Evolutionary conservation across 495 filamentous ascomycete genomes (phyloP).

Genomic region (Penicillium manginii): DNA sequence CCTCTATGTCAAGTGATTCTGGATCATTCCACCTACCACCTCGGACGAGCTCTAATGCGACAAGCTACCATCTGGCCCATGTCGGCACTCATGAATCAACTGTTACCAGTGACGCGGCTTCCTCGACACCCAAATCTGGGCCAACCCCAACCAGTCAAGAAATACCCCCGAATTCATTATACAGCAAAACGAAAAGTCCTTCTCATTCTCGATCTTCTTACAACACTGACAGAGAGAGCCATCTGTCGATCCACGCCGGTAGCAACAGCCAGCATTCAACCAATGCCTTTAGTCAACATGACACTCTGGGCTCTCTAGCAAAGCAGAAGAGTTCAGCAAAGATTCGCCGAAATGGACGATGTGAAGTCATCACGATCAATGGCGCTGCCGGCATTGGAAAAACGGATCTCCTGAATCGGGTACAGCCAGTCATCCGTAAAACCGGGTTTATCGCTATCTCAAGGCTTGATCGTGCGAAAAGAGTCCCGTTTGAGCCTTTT

Average conservation of each 20-base stretch:
- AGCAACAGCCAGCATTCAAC: constrained; percentile 34
- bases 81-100: constrained; percentile 43
- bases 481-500: constrained; percentile 81
- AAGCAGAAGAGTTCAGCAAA: constrained; percentile 55
- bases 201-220: constrained; percentile 44
- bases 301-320: constrained; percentile 34
- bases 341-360: constrained; percentile 66
- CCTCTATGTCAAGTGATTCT: constrained; percentile 56
- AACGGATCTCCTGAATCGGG: constrained; percentile 77
- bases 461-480: constrained; percentile 82
- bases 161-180: constrained; percentile 4
- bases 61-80: constrained; percentile 34
- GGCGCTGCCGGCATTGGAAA: constrained; percentile 83
- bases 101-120: constrained; percentile 39
- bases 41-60: constrained; percentile 42
- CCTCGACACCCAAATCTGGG: constrained; percentile 34
- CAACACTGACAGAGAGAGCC: constrained; percentile 41
- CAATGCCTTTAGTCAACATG: constrained; percentile 35
- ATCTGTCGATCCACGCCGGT: constrained; percentile 31
- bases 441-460: constrained; percentile 80
- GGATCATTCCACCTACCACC: constrained; percentile 53
- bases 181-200: constrained; percentile 39
- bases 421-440: constrained; percentile 72
- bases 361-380: constrained; percentile 77
- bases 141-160: constrained; percentile 15